Conservation (phyloP, 345 rosid genomes). For the Lepidium africanum region DNA sequence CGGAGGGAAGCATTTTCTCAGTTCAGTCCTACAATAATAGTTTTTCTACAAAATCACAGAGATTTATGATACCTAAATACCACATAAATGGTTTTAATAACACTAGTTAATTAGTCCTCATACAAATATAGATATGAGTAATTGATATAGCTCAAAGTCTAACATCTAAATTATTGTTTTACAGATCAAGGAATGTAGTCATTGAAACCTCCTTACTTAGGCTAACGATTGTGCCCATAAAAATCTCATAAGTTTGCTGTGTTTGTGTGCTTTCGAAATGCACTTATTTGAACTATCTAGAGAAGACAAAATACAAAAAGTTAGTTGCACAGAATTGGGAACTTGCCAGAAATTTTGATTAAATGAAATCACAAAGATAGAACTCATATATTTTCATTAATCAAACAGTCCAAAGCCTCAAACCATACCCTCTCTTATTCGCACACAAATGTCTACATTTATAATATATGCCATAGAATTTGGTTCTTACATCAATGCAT, state of each 20-base stretch:
- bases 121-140: neutral
- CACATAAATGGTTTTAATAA: neutral
- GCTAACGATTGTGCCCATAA: neutral
- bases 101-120: neutral
- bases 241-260: neutral
- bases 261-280: neutral
- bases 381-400: neutral
- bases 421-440: neutral
- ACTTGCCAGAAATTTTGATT: neutral
- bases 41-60: neutral
- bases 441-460: constrained; percentile 5
- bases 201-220: neutral
- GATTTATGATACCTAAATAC: neutral
- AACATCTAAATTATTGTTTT: neutral
- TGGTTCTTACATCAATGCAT: neutral
- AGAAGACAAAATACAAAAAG: neutral
- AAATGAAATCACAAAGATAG: neutral
- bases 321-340: neutral
- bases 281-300: neutral
- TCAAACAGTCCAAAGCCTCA: constrained; percentile 1
- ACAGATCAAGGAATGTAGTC: neutral
- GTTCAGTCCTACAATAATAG: neutral
- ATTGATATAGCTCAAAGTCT: neutral
- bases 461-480: neutral
- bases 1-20: neutral